Evolutionary conservation across 495 filamentous ascomycete genomes (phyloP).

Genomic region (Penicillium robsamsonii): DNA sequence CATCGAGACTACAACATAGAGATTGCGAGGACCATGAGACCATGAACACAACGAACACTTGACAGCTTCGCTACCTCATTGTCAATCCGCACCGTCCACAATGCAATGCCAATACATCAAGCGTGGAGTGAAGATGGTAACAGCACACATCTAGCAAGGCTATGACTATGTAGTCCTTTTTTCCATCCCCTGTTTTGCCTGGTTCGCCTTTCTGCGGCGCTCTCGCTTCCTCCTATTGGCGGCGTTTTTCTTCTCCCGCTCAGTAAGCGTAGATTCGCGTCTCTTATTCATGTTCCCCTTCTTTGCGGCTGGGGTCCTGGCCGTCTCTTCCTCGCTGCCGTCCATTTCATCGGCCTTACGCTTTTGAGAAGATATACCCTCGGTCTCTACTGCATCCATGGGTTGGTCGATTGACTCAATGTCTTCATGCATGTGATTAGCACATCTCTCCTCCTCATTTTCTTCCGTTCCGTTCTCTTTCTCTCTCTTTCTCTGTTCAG

Average conservation of each 20-base stretch:
- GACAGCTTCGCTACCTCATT: background rate
- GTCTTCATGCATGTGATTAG: too few species aligned
- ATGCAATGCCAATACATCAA: background rate
- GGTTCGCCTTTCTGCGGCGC: background rate
- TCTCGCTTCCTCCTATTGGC: background rate
- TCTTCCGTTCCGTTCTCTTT: background rate
- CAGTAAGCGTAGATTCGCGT: background rate
- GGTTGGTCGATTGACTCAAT: background rate
- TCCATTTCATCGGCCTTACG: background rate
- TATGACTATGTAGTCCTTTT: background rate
- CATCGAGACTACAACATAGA: background rate
- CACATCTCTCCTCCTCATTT: background rate
- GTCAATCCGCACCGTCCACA: too few species aligned
- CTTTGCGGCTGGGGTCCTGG: background rate
- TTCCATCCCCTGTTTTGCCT: background rate
- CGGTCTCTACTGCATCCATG: background rate
- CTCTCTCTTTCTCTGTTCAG: background rate
- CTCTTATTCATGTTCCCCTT: background rate
- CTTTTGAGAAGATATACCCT: background rate
- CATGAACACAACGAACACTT: background rate
- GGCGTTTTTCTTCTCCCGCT: background rate
- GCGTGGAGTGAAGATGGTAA: background rate
- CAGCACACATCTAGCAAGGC: background rate
- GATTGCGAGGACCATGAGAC: background rate
- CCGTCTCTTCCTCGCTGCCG: background rate